A percentile compares a stretch with the other conserved stretches of the same genome.
phyloP scores from a whole-genome alignment of 306 rosid genomes.

The Carpinus fangiana region DNA sequence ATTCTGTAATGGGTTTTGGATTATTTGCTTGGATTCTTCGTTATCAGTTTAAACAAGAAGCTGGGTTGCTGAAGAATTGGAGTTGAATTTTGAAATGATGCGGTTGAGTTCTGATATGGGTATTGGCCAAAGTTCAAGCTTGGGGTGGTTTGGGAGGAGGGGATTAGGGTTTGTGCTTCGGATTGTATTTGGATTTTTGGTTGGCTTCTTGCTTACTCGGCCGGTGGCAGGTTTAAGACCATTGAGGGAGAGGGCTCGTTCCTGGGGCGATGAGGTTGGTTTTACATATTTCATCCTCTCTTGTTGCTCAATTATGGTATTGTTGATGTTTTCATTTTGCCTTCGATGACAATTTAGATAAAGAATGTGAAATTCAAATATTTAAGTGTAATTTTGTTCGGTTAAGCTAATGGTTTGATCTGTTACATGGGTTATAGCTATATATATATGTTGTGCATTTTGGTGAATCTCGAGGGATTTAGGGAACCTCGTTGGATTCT shows the following conservation, averaged over 20 bases:
- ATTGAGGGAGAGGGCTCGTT: constrained; percentile 75
- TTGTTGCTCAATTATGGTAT: constrained; percentile 10
- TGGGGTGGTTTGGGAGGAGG: constrained; percentile 35
- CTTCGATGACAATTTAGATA: neutral
- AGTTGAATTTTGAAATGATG: constrained; percentile 48
- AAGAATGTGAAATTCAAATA: neutral
- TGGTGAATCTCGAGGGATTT: neutral
- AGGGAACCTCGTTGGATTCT: neutral
- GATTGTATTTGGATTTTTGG: constrained; percentile 43
- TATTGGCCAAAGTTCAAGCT: constrained; percentile 35
- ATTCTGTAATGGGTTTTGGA: constrained; percentile 48
- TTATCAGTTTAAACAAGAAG: constrained; percentile 32
- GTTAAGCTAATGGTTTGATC: neutral
- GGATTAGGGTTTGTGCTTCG: constrained; percentile 37
- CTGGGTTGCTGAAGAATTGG: constrained; percentile 33
- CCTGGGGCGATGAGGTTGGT: constrained; percentile 98
- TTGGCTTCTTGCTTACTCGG: constrained; percentile 45
- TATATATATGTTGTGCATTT: neutral
- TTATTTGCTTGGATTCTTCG: constrained; percentile 29
- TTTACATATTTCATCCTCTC: constrained; percentile 1
- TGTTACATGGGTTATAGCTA: neutral
- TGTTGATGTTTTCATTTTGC: neutral
- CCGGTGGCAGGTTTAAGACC: constrained; percentile 84
- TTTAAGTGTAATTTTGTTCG: neutral
- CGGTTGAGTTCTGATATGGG: constrained; percentile 49